These are phyloP conservation scores for Candolleomyces eurysporus DNA, from an alignment of 768 basidiomycete species.

Conservation along the genomic window DNA sequence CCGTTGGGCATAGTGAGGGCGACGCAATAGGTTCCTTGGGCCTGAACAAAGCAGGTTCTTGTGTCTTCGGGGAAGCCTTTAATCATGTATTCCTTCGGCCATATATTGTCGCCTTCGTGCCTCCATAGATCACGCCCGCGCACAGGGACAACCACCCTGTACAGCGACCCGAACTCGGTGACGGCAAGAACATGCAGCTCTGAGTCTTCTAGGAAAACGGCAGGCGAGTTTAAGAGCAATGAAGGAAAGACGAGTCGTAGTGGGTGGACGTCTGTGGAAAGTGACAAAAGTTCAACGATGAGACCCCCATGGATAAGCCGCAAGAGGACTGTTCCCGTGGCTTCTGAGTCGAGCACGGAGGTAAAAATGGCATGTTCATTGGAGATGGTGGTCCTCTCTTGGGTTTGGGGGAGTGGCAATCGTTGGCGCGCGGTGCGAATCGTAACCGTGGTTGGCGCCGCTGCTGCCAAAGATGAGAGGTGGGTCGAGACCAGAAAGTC, in stretches of 20 bases:
- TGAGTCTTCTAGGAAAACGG: constrained; percentile 52
- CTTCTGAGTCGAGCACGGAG: constrained; percentile 51
- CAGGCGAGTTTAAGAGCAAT: constrained; percentile 59
- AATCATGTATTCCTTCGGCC: constrained; percentile 68
- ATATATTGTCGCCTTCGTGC: constrained; percentile 49
- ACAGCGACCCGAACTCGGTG: constrained; percentile 67
- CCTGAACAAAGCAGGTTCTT: constrained; percentile 49
- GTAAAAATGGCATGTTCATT: constrained; percentile 74
- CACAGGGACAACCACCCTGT: constrained; percentile 66
- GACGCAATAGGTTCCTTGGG: constrained; percentile 67
- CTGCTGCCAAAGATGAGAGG: constrained; percentile 61
- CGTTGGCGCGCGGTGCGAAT: constrained; percentile 62
- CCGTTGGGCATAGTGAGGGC: constrained; percentile 61
- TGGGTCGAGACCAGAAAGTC: constrained; percentile 56
- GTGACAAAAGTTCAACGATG: constrained; percentile 75
- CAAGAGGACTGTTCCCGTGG: constrained; percentile 65
- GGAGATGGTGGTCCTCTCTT: constrained; percentile 44
- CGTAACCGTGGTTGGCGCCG: constrained; percentile 48
- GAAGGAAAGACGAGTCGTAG: constrained; percentile 81
- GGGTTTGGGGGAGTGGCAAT: constrained; percentile 43
- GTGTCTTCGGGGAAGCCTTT: constrained; percentile 45
- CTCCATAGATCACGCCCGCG: constrained; percentile 57
- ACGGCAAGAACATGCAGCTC: constrained; percentile 72
- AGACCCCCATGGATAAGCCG: constrained; percentile 73
- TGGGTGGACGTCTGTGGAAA: constrained; percentile 61